A percentile compares a stretch with the other conserved stretches of the same genome.
Conservation (phyloP, 371 early-diverging fungal species). For the Mucor saturninus region DNA sequence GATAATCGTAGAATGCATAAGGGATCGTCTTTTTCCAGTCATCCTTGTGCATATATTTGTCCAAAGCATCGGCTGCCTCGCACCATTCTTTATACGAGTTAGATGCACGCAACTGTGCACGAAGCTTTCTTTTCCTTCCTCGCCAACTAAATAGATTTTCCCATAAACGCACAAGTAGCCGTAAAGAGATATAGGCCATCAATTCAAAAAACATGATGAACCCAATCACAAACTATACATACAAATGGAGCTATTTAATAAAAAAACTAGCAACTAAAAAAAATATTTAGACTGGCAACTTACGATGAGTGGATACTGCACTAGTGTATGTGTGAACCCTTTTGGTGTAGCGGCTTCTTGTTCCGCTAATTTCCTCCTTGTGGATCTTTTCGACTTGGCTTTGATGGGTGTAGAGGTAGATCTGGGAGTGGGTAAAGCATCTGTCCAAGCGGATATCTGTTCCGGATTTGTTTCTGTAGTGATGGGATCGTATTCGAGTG, state of each 20-base stretch:
- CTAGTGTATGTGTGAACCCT: slow-evolving; percentile 55
- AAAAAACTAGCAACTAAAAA: no score
- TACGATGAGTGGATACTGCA: slow-evolving; percentile 70
- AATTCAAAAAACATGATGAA: slow-evolving; percentile 71
- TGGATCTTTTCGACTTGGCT: slow-evolving; percentile 22
- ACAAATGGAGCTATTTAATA: not conserved
- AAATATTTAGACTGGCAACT: slow-evolving; percentile 1
- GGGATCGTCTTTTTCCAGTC: slow-evolving; percentile 73
- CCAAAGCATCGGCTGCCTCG: slow-evolving; percentile 69
- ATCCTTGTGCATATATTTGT: slow-evolving; percentile 70
- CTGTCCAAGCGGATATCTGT: slow-evolving; percentile 56
- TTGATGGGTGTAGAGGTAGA: not conserved
- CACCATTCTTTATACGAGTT: slow-evolving; percentile 75
- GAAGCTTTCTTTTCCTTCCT: slow-evolving; percentile 57
- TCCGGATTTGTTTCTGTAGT: slow-evolving; percentile 25
- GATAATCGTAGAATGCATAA: slow-evolving; percentile 71
- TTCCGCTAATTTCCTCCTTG: slow-evolving; percentile 34
- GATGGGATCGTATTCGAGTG: slow-evolving; percentile 45
- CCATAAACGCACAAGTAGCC: slow-evolving; percentile 77
- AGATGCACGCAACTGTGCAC: slow-evolving; percentile 56
- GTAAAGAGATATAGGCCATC: slow-evolving; percentile 66
- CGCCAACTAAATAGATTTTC: slow-evolving; percentile 74
- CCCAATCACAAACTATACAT: slow-evolving; percentile 60
- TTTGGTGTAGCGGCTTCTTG: slow-evolving; percentile 46
- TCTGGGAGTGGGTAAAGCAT: slow-evolving; percentile 45